These are phyloP conservation scores for Fulvia fulva DNA, from an alignment of 2,329 filamentous ascomycete species.

Conservation along the genomic window DNA sequence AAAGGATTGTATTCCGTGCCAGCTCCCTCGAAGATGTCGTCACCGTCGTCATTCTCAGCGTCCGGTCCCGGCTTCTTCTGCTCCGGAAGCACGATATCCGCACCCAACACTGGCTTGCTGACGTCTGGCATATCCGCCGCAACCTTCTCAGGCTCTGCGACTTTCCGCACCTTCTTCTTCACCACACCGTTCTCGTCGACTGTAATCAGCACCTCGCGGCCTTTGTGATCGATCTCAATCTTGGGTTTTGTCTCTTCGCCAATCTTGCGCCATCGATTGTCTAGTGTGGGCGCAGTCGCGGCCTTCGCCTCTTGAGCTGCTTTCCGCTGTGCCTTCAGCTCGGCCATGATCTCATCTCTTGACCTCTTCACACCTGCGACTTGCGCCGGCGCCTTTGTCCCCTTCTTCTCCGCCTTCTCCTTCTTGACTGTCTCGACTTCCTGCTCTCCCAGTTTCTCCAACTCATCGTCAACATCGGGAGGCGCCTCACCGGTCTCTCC, in stretches of 20 bases:
- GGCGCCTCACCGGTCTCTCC: constrained; percentile 23
- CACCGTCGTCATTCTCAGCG: constrained; percentile 49
- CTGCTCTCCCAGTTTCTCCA: constrained; percentile 57
- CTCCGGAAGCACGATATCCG: constrained; percentile 29
- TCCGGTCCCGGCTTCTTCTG: constrained; percentile 15
- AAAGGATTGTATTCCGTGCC: constrained; percentile 60
- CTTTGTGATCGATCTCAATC: constrained; percentile 54
- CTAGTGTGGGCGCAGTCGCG: constrained; percentile 45
- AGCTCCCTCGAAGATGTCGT: constrained; percentile 60
- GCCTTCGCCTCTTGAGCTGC: constrained; percentile 43
- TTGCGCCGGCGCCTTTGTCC: constrained; percentile 43
- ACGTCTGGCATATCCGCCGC: constrained; percentile 24
- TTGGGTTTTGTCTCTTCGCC: constrained; percentile 51
- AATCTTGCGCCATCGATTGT: constrained; percentile 28
- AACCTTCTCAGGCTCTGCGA: constrained; percentile 31
- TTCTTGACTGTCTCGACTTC: constrained; percentile 66
- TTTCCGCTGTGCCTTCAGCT: constrained; percentile 54
- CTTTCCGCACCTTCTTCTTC: constrained; percentile 58
- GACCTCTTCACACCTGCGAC: constrained; percentile 50
- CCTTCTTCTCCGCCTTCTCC: constrained; percentile 52
- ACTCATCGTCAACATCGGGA: constrained; percentile 42
- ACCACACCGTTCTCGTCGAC: constrained; percentile 58
- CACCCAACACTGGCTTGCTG: constrained; percentile 32
- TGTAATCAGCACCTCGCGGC: constrained; percentile 56
- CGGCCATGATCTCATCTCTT: constrained; percentile 56